Base-by-base conservation (phyloP, 441 rosid genomes). In the Dalechampia spathulata region DNA sequence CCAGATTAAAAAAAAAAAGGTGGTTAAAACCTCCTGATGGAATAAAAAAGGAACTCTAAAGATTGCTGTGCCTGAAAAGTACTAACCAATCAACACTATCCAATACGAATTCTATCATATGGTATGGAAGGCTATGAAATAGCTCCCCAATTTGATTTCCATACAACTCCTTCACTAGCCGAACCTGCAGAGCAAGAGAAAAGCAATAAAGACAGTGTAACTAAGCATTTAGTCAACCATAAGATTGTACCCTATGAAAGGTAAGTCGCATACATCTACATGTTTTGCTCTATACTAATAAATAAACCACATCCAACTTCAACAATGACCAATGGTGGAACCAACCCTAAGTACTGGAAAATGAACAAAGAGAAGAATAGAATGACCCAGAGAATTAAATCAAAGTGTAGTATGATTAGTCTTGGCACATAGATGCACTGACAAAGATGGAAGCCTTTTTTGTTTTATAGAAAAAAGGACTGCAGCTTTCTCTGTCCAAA, bases 131-230 rank as follows among this genome's bases (percentile, higher is more conserved):
- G 72, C 93, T 90, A 66, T 90, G 90, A 69, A 85, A 87, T 52
- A 93, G 71, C 72, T 89, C 96, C 48, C 83, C 81, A 54, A 93
- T 87, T 70, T 90, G 96, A 77, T 87, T 83, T 56, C 97, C 95
- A 70, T 83, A 93, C 65, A 93, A 72, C 70, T 93, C 97, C 74
- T 87, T 93, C 30, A 85, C 74, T 58, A 93, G 86, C 52, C 93
- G 84, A 51, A 93, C 96, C 99, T 93, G 76, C 65, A 79, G 42
- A 26, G 49, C 6, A 49, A 58, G 28, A 44, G 21, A 26, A 42
- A 45, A 34, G 49, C 10, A 5, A 12, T 59, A 42, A 23, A 19
- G 16, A 30, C 11, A 54, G 37, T 50, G 49, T 26, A 71, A 21
- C 57, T 46, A 10, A 65, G 59, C 66, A 57, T 36, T 22, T 25